A percentile compares a stretch with the other conserved stretches of the same genome.
phyloP scores from a whole-genome alignment of 148 eudicot genomes.

The Nyssa sinensis region DNA sequence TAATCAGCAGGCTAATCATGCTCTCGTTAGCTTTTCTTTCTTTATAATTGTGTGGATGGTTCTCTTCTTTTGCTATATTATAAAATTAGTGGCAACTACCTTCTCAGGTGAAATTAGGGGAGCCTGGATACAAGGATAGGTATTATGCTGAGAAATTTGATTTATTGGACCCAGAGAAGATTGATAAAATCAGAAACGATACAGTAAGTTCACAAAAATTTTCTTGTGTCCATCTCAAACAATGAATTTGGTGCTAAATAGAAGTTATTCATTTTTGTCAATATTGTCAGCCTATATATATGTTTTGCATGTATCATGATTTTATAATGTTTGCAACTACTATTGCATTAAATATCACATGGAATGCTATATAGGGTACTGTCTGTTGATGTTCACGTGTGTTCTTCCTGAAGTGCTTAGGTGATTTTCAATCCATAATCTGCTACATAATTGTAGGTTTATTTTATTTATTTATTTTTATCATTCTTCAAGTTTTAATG shows the following conservation, averaged over 20 bases:
- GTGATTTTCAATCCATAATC: background rate
- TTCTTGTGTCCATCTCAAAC: background rate
- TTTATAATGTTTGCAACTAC: background rate
- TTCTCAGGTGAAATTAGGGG: conserved; percentile 84
- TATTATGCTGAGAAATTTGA: conserved; percentile 90
- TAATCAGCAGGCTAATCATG: background rate
- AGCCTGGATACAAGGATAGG: conserved; percentile 94
- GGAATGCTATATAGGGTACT: background rate
- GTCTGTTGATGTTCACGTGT: background rate
- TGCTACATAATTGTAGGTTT: background rate
- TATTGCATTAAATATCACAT: background rate
- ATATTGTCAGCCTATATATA: background rate
- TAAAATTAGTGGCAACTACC: background rate
- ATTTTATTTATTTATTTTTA: no score
- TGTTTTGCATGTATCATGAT: background rate
- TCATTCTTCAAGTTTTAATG: conserved; percentile 5
- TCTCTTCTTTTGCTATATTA: background rate
- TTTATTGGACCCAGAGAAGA: conserved; percentile 50
- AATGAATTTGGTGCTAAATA: background rate
- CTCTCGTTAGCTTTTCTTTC: background rate
- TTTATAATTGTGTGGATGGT: background rate
- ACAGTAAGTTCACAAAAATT: conserved; percentile 52
- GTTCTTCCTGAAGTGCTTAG: background rate
- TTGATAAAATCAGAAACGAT: conserved; percentile 60
- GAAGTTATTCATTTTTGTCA: background rate